Conservation (phyloP, 306 rosid genomes). For the Vicia sativa region DNA sequence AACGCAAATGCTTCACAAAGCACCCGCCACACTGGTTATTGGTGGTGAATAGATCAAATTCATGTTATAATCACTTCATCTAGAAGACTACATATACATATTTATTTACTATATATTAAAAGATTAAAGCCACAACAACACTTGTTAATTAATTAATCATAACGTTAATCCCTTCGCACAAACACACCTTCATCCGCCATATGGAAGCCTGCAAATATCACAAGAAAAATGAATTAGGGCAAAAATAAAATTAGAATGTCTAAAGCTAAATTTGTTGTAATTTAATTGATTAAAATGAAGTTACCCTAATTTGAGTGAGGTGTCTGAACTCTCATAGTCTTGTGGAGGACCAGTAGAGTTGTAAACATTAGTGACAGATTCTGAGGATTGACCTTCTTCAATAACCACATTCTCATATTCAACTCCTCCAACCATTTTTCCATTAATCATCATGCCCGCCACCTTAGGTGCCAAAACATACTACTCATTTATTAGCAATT, state of each 20-base stretch:
- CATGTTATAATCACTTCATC: too few species aligned
- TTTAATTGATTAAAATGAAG: background rate
- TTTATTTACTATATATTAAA: background rate
- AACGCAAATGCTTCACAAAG: too few species aligned
- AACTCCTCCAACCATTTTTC: constrained; percentile 37
- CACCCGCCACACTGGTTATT: too few species aligned
- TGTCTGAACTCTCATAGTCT: constrained; percentile 80
- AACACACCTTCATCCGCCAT: constrained; percentile 47
- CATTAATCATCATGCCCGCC: constrained; percentile 38
- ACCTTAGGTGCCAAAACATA: constrained; percentile 41
- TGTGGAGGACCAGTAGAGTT: constrained; percentile 67
- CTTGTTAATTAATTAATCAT: background rate
- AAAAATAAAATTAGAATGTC: background rate
- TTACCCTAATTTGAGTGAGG: constrained; percentile 87
- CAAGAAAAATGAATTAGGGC: background rate
- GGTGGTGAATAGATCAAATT: too few species aligned
- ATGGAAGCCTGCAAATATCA: constrained; percentile 59
- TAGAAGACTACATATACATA: background rate
- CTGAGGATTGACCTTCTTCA: constrained; percentile 93
- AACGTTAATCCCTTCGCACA: background rate
- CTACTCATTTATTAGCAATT: background rate
- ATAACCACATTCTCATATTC: constrained; percentile 50
- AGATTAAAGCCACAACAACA: background rate
- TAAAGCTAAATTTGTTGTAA: background rate
- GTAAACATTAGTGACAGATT: constrained; percentile 65